These are phyloP conservation scores for Serendipita sp. DNA, from an alignment of 768 basidiomycete species.

Conservation along the genomic window DNA sequence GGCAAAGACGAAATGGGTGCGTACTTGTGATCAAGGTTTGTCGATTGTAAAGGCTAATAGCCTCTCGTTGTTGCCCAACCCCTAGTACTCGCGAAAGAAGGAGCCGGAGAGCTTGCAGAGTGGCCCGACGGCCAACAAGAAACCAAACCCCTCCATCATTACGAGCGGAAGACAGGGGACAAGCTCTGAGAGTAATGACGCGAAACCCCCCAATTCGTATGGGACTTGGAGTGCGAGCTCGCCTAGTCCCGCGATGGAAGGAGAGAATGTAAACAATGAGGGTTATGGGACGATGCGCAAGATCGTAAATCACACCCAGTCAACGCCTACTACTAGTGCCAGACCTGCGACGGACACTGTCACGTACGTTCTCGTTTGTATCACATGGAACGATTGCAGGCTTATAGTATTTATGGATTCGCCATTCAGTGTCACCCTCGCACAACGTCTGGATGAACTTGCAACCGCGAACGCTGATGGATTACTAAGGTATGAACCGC, in stretches of 20 bases:
- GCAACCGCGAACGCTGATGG: slow-evolving; percentile 68
- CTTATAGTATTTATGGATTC: slow-evolving; percentile 2
- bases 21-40: background rate
- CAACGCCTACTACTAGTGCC: background rate
- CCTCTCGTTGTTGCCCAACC: background rate
- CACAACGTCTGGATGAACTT: slow-evolving; percentile 66
- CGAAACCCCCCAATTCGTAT: background rate
- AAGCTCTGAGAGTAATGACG: too few species aligned
- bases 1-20: background rate
- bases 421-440: slow-evolving; percentile 45
- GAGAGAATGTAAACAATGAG: background rate
- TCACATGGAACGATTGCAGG: background rate
- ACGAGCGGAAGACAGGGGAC: too few species aligned
- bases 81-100: slow-evolving; percentile 2
- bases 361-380: background rate
- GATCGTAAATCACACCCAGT: background rate
- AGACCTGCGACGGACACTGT: background rate
- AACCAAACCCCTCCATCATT: too few species aligned
- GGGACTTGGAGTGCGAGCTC: background rate
- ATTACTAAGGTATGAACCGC: slow-evolving; percentile 43
- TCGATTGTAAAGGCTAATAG: background rate
- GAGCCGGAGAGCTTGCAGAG: background rate
- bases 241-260: background rate
- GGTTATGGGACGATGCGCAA: background rate
- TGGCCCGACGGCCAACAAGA: background rate